Conservation (phyloP, 1,284 basidiomycete species). For the Wolfiporia cocos region DNA sequence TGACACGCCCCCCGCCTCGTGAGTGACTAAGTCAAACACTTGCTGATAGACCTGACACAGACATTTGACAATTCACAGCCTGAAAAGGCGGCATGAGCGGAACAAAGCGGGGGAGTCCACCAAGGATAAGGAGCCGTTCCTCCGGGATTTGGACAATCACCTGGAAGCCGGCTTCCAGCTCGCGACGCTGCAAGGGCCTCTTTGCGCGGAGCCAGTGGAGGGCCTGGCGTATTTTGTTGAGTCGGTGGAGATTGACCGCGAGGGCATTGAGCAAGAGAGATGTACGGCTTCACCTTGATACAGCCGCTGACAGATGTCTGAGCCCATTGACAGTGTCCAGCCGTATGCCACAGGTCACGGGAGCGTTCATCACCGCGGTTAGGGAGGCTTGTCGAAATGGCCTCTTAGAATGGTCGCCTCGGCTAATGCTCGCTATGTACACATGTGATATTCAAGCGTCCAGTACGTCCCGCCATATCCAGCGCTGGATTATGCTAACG, state of each 20-base stretch:
- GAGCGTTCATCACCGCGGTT: slow-evolving; percentile 84
- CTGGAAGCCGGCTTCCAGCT: slow-evolving; percentile 96
- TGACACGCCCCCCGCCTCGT: slow-evolving; percentile 44
- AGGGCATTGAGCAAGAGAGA: slow-evolving; percentile 57
- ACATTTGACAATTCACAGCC: slow-evolving; percentile 25
- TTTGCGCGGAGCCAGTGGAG: slow-evolving; percentile 94
- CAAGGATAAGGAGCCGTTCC: slow-evolving; percentile 19
- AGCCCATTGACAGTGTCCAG: slow-evolving; percentile 18
- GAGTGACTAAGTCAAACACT: slow-evolving; percentile 23
- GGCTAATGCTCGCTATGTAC: slow-evolving; percentile 98
- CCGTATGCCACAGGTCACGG: slow-evolving; percentile 63
- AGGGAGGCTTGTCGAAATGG: slow-evolving; percentile 88
- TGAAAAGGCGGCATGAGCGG: slow-evolving; percentile 42
- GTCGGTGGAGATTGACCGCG: slow-evolving; percentile 57
- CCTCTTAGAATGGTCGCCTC: slow-evolving; percentile 95
- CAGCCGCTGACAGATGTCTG: not conserved
- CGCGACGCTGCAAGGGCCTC: slow-evolving; percentile 88
- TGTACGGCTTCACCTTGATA: slow-evolving; percentile 32
- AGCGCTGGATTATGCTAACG: not conserved
- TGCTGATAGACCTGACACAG: not conserved
- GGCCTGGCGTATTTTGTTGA: slow-evolving; percentile 93
- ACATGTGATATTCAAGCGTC: slow-evolving; percentile 98
- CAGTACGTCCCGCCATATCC: slow-evolving; percentile 47
- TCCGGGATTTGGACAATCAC: slow-evolving; percentile 68
- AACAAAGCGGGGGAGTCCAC: slow-evolving; percentile 23